Evolutionary conservation across 805 yeast genomes (phyloP).

Genomic region (Yarrowia alimentaria): DNA sequence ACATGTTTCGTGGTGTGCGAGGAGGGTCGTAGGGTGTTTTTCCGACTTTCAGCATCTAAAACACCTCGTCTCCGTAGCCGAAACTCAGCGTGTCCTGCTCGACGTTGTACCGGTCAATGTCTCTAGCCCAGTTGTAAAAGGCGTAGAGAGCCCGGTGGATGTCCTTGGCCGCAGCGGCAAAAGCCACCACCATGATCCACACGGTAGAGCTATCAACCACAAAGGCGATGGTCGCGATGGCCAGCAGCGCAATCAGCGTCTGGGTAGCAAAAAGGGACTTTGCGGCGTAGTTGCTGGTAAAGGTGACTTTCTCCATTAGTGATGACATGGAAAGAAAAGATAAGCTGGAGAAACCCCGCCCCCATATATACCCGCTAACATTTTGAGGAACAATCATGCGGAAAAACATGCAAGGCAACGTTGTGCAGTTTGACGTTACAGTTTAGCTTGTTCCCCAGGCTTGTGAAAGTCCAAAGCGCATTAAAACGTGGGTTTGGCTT

Average conservation of each 20-base stretch:
- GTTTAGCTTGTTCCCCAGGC: constrained; percentile 25
- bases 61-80: constrained; percentile 17
- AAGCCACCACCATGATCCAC: constrained; percentile 16
- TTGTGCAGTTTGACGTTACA: too few relatives aligned
- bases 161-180: constrained; percentile 22
- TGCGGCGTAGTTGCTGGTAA: constrained; percentile 27
- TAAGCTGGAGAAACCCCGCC: too few relatives aligned
- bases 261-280: constrained; percentile 23
- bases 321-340: too few relatives aligned
- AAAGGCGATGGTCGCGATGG: constrained; percentile 23
- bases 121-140: constrained; percentile 26
- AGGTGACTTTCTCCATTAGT: constrained; percentile 27
- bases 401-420: constrained; percentile 18
- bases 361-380: constrained; percentile 3
- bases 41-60: too few relatives aligned
- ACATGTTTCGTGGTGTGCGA: too few relatives aligned
- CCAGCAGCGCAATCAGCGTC: constrained; percentile 22
- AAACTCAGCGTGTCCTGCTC: constrained; percentile 22
- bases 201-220: constrained; percentile 23
- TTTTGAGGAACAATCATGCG: neutral
- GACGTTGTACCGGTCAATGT: constrained; percentile 15
- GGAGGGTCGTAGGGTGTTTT: too few relatives aligned
- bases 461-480: constrained; percentile 26
- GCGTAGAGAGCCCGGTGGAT: constrained; percentile 25
- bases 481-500: too few relatives aligned